These are phyloP conservation scores for Eucalyptus cloeziana DNA, from an alignment of 345 rosid species.

Conservation along the genomic window DNA sequence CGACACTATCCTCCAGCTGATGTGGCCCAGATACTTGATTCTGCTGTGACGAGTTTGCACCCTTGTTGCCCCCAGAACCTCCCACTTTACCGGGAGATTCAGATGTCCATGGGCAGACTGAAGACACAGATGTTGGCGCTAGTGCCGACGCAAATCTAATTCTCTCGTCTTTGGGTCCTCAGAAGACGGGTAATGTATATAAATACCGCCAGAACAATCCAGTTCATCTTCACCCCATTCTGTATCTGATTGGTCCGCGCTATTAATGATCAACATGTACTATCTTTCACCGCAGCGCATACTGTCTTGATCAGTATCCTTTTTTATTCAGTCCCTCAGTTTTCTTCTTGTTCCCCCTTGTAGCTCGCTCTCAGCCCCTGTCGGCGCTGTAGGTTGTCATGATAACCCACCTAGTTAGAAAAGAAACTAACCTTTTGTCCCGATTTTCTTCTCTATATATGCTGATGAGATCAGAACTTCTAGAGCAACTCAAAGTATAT, in stretches of 20 bases:
- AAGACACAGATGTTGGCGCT: constrained; percentile 89
- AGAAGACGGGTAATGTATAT: background rate
- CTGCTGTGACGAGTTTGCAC: constrained; percentile 66
- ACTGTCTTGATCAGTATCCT: background rate
- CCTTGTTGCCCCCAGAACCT: constrained; percentile 77
- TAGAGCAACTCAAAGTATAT: background rate
- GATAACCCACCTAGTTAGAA: background rate
- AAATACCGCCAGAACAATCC: background rate
- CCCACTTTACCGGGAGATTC: constrained; percentile 75
- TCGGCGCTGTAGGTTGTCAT: background rate
- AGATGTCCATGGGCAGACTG: constrained; percentile 88
- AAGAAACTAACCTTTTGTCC: background rate
- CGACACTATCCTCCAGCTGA: constrained; percentile 80
- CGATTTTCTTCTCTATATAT: background rate
- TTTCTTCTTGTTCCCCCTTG: background rate
- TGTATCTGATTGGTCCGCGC: background rate
- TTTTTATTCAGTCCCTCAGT: background rate
- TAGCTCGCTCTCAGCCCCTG: background rate
- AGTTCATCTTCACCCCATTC: background rate
- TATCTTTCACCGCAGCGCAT: background rate
- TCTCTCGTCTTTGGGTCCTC: background rate
- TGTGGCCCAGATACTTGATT: constrained; percentile 89
- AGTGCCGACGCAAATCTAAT: constrained; percentile 46
- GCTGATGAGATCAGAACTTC: background rate
- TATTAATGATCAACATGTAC: background rate